These are phyloP conservation scores for Leptoxyphium fumago DNA, from an alignment of 2,329 filamentous ascomycete genomes.

Conservation along the genomic window DNA sequence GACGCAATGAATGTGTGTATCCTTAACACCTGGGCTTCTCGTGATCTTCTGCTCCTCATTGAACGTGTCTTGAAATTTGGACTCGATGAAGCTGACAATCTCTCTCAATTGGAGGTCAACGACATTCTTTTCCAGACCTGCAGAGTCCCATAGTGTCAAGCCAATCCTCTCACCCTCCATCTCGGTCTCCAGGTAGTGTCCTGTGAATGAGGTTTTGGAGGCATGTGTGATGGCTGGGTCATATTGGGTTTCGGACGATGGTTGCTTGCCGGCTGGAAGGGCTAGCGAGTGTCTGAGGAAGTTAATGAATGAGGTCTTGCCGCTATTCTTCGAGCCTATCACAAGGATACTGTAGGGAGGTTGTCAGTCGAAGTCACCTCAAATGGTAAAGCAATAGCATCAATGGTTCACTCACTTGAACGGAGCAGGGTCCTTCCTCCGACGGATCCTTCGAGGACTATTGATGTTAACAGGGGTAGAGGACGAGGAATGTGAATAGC, in stretches of 20 bases:
- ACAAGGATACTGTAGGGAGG: slow-evolving; percentile 57
- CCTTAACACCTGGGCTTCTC: slow-evolving; percentile 77
- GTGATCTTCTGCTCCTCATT: slow-evolving; percentile 95
- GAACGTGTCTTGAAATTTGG: slow-evolving; percentile 97
- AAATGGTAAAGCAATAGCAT: neutral
- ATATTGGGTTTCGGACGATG: slow-evolving; percentile 17
- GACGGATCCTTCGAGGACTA: slow-evolving; percentile 77
- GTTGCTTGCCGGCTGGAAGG: slow-evolving; percentile 63
- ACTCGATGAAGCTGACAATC: slow-evolving; percentile 84
- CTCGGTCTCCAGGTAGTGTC: slow-evolving; percentile 85
- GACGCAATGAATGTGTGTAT: slow-evolving; percentile 94
- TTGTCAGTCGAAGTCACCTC: neutral
- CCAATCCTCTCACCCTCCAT: slow-evolving; percentile 85
- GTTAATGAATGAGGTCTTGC: slow-evolving; percentile 93
- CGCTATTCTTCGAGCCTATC: slow-evolving; percentile 71
- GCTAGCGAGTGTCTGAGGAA: slow-evolving; percentile 81
- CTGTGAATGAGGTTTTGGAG: slow-evolving; percentile 47
- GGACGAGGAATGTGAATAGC: slow-evolving; percentile 91
- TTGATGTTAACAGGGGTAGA: slow-evolving; percentile 83
- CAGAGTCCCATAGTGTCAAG: slow-evolving; percentile 90
- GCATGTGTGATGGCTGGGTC: slow-evolving; percentile 15
- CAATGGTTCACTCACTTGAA: slow-evolving; percentile 66
- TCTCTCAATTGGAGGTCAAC: slow-evolving; percentile 88
- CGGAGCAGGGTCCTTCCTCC: slow-evolving; percentile 91
- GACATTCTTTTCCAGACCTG: slow-evolving; percentile 85